phyloP scores from a whole-genome alignment of 371 early-diverging fungal species.

The Lichtheimia ramosa region DNA sequence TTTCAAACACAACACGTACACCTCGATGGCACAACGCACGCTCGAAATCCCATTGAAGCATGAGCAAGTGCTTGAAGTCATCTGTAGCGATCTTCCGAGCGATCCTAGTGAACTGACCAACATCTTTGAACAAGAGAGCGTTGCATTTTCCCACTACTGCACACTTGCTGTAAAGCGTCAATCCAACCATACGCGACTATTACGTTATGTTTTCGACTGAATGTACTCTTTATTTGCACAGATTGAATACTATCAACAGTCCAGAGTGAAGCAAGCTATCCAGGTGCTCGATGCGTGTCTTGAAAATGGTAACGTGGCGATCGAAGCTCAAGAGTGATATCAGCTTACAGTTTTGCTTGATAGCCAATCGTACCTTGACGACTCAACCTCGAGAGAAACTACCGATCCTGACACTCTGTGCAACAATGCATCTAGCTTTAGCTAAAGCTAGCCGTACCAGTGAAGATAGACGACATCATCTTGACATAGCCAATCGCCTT shows the following conservation, averaged over 20 bases:
- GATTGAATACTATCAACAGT: constrained; percentile 79
- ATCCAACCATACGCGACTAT: neutral
- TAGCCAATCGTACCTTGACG: constrained; percentile 10
- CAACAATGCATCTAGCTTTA: constrained; percentile 66
- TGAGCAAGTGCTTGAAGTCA: constrained; percentile 80
- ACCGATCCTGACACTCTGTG: constrained; percentile 65
- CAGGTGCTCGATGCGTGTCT: constrained; percentile 62
- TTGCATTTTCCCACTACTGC: constrained; percentile 71
- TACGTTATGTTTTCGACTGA: neutral
- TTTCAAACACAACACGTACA: neutral
- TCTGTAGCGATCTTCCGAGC: constrained; percentile 69
- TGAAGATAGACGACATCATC: constrained; percentile 50
- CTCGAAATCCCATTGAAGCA: constrained; percentile 83
- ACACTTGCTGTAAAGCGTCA: constrained; percentile 68
- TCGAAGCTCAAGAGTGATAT: neutral
- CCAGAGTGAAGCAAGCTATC: constrained; percentile 61
- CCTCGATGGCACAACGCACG: constrained; percentile 29
- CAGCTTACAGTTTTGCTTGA: neutral
- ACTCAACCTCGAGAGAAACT: constrained; percentile 62
- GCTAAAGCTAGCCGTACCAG: constrained; percentile 46
- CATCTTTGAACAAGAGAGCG: constrained; percentile 76
- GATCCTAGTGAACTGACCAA: constrained; percentile 73
- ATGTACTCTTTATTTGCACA: constrained; percentile 16
- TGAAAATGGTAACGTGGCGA: constrained; percentile 45
- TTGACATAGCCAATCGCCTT: constrained; percentile 67